A percentile compares a stretch with the other conserved stretches of the same genome.
Conservation (phyloP, 495 filamentous ascomycete species). For the Hyphodiscus hymeniophilus region DNA sequence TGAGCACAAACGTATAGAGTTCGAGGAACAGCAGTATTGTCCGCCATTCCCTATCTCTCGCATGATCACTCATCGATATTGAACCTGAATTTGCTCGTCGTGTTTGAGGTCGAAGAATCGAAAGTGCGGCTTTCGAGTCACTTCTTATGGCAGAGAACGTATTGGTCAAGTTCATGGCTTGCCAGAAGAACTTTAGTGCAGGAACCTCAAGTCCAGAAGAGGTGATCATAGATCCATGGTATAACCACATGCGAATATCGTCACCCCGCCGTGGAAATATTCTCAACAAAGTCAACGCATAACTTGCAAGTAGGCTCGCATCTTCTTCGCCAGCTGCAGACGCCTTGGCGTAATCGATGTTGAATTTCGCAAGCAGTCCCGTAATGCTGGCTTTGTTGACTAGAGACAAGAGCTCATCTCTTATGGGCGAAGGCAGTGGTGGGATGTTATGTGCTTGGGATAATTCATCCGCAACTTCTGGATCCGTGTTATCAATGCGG, state of each 20-base stretch:
- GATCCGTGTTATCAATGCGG: conserved; percentile 38
- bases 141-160: conserved; percentile 57
- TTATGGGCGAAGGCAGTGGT: conserved; percentile 48
- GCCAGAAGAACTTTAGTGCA: conserved; percentile 85
- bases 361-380: conserved; percentile 42
- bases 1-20: conserved; percentile 83
- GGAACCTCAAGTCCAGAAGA: conserved; percentile 42
- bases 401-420: conserved; percentile 51
- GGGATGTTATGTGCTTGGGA: conserved; percentile 3
- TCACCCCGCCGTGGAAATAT: conserved; percentile 78
- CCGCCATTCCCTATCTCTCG: conserved; percentile 69
- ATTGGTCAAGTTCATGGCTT: conserved; percentile 55
- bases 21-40: conserved; percentile 88
- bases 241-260: conserved; percentile 95
- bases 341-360: conserved; percentile 21
- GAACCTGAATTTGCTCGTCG: conserved; percentile 11
- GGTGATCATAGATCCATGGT: conserved; percentile 61
- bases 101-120: conserved; percentile 41
- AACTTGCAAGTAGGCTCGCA: conserved; percentile 71
- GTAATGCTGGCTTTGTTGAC: conserved; percentile 59
- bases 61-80: conserved; percentile 12
- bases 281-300: conserved; percentile 75
- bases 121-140: conserved; percentile 49
- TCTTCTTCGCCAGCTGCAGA: conserved; percentile 39
- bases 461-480: conserved; percentile 18